Conservation (phyloP, 495 filamentous ascomycete species). For the Hypoxylon fuscum region DNA sequence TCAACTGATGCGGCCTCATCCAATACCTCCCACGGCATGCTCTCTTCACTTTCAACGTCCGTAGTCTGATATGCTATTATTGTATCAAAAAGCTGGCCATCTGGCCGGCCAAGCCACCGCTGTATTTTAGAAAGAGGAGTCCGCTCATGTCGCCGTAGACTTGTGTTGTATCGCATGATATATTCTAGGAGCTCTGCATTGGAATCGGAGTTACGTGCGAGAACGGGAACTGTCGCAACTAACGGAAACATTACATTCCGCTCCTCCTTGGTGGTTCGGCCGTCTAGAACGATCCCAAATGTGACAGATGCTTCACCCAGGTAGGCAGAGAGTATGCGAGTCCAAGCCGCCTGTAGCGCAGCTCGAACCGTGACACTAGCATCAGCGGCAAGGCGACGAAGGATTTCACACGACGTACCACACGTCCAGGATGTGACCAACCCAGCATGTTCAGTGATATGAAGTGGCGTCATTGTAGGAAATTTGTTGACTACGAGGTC, state of each 20-base stretch:
- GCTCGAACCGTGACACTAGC: conserved; percentile 74
- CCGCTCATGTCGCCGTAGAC: conserved; percentile 72
- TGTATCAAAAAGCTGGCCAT: conserved; percentile 76
- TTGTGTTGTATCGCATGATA: conserved; percentile 69
- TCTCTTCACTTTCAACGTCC: neutral
- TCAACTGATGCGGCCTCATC: conserved; percentile 55
- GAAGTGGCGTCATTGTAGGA: conserved; percentile 72
- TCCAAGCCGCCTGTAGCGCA: conserved; percentile 78
- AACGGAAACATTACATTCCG: conserved; percentile 71
- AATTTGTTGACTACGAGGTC: conserved; percentile 68
- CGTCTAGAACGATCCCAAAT: conserved; percentile 80
- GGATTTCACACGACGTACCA: conserved; percentile 42
- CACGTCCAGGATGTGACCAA: conserved; percentile 54
- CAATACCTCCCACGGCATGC: conserved; percentile 40
- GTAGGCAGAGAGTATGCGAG: conserved; percentile 72
- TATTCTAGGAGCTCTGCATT: conserved; percentile 64
- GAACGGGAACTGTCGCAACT: conserved; percentile 75
- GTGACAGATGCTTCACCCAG: conserved; percentile 72
- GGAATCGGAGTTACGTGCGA: conserved; percentile 56
- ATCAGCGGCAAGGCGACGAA: conserved; percentile 63
- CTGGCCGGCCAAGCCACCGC: conserved; percentile 65
- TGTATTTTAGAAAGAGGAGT: conserved; percentile 73
- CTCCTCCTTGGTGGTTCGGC: conserved; percentile 65
- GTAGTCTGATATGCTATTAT: conserved; percentile 75
- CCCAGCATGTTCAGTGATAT: conserved; percentile 48